Evolutionary conservation across 306 rosid genomes (phyloP).

Genomic region (Vachellia collinsii): DNA sequence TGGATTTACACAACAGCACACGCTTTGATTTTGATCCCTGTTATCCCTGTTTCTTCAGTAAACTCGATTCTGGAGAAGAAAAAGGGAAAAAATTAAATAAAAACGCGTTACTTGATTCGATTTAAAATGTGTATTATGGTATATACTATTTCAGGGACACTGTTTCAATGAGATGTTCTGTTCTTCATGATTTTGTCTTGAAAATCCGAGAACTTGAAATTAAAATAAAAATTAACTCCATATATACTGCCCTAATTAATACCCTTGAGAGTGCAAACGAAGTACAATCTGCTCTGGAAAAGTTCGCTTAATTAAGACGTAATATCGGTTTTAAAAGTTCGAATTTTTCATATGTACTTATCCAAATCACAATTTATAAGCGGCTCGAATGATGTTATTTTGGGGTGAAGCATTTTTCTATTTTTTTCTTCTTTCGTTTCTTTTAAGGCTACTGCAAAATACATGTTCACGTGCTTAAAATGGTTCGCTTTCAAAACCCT

Average conservation of each 20-base stretch:
- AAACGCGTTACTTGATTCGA: neutral
- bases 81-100: neutral
- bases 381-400: neutral
- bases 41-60: neutral
- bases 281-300: too few relatives aligned
- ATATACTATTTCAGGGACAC: too few relatives aligned
- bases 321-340: too few relatives aligned
- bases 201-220: neutral
- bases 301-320: too few relatives aligned
- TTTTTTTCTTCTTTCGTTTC: too few relatives aligned
- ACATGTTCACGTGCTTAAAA: neutral
- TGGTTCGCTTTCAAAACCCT: neutral
- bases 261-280: too few relatives aligned
- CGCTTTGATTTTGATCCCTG: neutral
- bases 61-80: neutral
- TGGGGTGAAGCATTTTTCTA: neutral
- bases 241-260: too few relatives aligned
- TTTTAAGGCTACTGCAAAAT: neutral
- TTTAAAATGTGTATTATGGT: too few relatives aligned
- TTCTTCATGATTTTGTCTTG: neutral
- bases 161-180: neutral
- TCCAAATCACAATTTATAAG: neutral
- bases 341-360: neutral
- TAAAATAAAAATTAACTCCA: too few relatives aligned
- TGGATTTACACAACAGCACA: neutral